Percentiles rank a stretch among this genome's conserved stretches.
phyloP scores from a whole-genome alignment of 495 filamentous ascomycete species.

The Podospora fimiseda region DNA sequence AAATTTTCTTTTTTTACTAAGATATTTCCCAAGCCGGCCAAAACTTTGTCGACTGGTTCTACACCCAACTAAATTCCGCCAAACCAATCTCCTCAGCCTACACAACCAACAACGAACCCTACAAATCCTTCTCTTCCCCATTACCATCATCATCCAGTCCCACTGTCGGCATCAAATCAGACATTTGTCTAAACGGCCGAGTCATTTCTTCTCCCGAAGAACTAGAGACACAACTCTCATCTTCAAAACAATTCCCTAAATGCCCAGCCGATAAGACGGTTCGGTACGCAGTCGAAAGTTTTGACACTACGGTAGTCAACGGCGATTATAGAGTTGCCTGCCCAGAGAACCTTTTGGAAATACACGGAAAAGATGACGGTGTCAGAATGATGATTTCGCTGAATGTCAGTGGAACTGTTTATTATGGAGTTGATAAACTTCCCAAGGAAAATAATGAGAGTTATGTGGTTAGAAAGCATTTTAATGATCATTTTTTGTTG shows the following conservation, averaged over 20 bases:
- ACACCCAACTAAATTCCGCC: slow-evolving; percentile 29
- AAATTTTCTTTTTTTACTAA: slow-evolving; percentile 2
- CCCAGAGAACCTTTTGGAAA: slow-evolving; percentile 20
- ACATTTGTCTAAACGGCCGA: slow-evolving; percentile 43
- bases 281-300: slow-evolving; percentile 55
- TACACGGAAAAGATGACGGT: slow-evolving; percentile 23
- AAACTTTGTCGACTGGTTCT: slow-evolving; percentile 38
- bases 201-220: slow-evolving; percentile 29
- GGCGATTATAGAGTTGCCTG: slow-evolving; percentile 46
- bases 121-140: no score
- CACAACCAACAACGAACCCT: slow-evolving; percentile 30
- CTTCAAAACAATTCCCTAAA: no score
- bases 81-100: slow-evolving; percentile 31
- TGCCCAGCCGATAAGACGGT: slow-evolving; percentile 14
- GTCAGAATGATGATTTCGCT: slow-evolving; percentile 64
- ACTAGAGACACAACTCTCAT: no score
- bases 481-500: slow-evolving; percentile 70
- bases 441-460: slow-evolving; percentile 23
- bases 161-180: no score
- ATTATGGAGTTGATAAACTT: slow-evolving; percentile 9
- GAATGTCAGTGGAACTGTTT: slow-evolving; percentile 58
- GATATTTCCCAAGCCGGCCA: slow-evolving; percentile 29
- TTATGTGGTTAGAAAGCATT: slow-evolving; percentile 49
- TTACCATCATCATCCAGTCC: no score
- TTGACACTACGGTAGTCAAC: slow-evolving; percentile 71